Percentiles rank a stretch among this genome's conserved stretches.
These are phyloP conservation scores for Tolypocladium amazonense DNA, from an alignment of 2,329 filamentous ascomycete species.

Conservation along the genomic window DNA sequence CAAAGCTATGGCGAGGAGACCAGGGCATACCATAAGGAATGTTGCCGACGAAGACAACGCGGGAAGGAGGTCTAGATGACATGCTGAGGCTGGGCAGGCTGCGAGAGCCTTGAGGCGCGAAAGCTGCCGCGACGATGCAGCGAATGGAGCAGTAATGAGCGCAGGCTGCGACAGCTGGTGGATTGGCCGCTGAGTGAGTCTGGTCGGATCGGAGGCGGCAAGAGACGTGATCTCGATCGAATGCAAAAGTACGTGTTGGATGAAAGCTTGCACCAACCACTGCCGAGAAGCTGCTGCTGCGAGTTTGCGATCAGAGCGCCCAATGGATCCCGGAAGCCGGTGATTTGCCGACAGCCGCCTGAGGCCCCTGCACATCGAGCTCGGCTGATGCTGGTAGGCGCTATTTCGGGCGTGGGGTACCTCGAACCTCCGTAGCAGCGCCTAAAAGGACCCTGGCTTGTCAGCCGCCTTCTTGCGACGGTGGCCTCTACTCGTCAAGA, in stretches of 20 bases:
- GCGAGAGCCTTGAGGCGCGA: not conserved
- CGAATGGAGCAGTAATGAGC: not conserved
- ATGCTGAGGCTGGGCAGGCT: conserved; percentile 24
- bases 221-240: not conserved
- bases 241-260: not conserved
- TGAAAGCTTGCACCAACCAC: not conserved
- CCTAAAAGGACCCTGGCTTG: not conserved
- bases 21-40: conserved; percentile 62
- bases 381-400: not conserved
- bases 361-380: not conserved
- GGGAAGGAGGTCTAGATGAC: conserved; percentile 65
- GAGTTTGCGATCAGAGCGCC: not conserved
- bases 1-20: not conserved
- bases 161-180: not conserved
- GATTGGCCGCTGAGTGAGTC: not conserved
- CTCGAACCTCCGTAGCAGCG: not conserved
- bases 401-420: not conserved
- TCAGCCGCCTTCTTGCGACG: conserved; percentile 17
- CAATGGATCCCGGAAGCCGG: not conserved
- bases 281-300: not conserved
- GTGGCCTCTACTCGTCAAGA: conserved; percentile 19
- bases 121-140: not conserved
- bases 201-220: not conserved
- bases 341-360: not conserved
- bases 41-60: conserved; percentile 77